A percentile compares a stretch with the other conserved stretches of the same genome.
Conservation (phyloP, 805 yeast genomes). For the Ogataea degrootiae region DNA sequence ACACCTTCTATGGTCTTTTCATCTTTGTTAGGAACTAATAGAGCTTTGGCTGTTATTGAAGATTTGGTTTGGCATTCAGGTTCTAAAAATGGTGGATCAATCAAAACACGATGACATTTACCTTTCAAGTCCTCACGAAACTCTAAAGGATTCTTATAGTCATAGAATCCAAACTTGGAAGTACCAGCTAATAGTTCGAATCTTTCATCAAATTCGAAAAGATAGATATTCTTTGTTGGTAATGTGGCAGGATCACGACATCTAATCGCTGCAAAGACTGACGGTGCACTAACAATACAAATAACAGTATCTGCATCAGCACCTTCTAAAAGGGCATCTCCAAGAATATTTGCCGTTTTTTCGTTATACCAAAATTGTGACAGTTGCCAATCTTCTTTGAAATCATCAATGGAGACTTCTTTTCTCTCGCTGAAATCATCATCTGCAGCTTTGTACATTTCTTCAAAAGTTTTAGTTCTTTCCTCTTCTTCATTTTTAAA, state of each 20-base stretch:
- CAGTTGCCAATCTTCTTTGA: conserved; percentile 90
- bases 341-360: conserved; percentile 62
- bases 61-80: conserved; percentile 76
- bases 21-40: conserved; percentile 41
- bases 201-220: conserved; percentile 75
- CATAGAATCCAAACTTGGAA: conserved; percentile 65
- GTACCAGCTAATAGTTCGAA: conserved; percentile 69
- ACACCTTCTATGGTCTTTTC: conserved; percentile 37
- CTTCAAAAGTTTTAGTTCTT: conserved; percentile 51
- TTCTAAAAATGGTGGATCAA: conserved; percentile 88
- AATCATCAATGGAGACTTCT: conserved; percentile 51
- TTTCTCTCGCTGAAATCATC: conserved; percentile 39
- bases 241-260: conserved; percentile 44
- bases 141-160: conserved; percentile 64
- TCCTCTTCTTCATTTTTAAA: conserved; percentile 61
- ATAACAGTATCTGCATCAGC: conserved; percentile 69
- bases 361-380: conserved; percentile 91
- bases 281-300: conserved; percentile 83
- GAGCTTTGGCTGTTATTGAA: conserved; percentile 55
- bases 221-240: conserved; percentile 66
- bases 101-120: conserved; percentile 64
- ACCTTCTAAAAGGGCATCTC: conserved; percentile 68
- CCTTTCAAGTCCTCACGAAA: conserved; percentile 54
- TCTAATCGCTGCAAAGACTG: conserved; percentile 80
- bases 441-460: conserved; percentile 54